These are phyloP conservation scores for Prasinococcaceae sp. DNA, from an alignment of 139 green algal species.

Conservation along the genomic window DNA sequence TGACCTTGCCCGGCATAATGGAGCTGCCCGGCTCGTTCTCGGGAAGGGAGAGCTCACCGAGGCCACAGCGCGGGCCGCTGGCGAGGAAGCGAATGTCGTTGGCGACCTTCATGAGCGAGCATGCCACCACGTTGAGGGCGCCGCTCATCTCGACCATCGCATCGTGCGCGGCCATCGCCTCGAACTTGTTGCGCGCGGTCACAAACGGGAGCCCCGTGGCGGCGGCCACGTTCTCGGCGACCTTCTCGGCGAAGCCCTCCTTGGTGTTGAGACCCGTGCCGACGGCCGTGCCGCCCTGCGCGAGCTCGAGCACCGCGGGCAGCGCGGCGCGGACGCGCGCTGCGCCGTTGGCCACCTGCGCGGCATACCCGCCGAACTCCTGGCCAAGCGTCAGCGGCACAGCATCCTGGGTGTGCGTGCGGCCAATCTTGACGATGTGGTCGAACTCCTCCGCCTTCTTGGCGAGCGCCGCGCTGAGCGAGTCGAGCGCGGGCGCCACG, in stretches of 20 bases:
- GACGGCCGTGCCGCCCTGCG: conserved; percentile 75
- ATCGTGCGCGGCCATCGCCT: conserved; percentile 87
- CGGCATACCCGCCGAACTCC: conserved; percentile 80
- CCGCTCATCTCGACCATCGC: conserved; percentile 64
- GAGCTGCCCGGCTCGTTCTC: conserved; percentile 88
- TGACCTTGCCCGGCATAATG: conserved; percentile 98
- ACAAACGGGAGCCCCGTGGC: conserved; percentile 77
- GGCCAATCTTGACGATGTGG: conserved; percentile 89
- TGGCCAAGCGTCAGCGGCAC: conserved; percentile 87
- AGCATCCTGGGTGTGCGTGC: conserved; percentile 87
- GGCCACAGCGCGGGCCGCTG: conserved; percentile 63
- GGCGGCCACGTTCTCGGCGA: conserved; percentile 55
- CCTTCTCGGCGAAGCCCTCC: conserved; percentile 43
- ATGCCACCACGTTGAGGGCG: conserved; percentile 75
- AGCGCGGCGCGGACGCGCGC: conserved; percentile 47
- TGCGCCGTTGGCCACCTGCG: conserved; percentile 64
- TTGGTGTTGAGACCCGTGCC: conserved; percentile 87
- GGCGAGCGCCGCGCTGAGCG: conserved; percentile 43
- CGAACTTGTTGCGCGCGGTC: conserved; percentile 94
- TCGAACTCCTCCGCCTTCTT: conserved; percentile 60
- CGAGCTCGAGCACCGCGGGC: conserved; percentile 60
- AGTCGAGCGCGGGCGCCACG: conserved; percentile 58
- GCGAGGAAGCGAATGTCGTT: conserved; percentile 43
- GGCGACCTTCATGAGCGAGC: conserved; percentile 77
- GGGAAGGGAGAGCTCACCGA: conserved; percentile 84